phyloP scores from a whole-genome alignment of 2,329 filamentous ascomycete genomes.

The Neofusicoccum kwambonambiense region DNA sequence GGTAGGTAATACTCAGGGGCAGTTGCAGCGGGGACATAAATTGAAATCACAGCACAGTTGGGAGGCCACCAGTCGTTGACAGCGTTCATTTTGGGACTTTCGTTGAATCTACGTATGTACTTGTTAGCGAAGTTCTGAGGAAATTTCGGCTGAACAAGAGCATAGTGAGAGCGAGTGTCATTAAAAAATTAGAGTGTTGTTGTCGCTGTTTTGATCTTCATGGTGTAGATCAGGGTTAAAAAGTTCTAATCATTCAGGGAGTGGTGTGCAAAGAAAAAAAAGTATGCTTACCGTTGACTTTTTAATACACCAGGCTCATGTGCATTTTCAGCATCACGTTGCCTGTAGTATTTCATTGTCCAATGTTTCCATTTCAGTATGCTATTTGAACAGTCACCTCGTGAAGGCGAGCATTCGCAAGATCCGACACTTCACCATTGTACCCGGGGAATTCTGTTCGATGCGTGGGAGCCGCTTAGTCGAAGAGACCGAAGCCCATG shows the following conservation, averaged over 20 bases:
- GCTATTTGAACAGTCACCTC: conserved; percentile 23
- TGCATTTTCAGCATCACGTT: conserved; percentile 18
- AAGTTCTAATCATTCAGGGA: conserved; percentile 60
- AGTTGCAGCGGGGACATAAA: too few species aligned
- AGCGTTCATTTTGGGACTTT: background rate
- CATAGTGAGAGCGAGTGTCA: conserved; percentile 42
- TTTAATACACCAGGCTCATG: conserved; percentile 25
- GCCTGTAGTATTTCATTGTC: conserved; percentile 20
- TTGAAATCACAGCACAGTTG: background rate
- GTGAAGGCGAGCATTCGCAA: background rate
- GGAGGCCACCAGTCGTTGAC: background rate
- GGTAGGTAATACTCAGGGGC: too few species aligned
- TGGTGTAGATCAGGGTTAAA: conserved; percentile 62
- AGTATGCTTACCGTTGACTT: conserved; percentile 35
- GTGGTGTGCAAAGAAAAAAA: conserved; percentile 18
- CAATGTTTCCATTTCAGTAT: conserved; percentile 33
- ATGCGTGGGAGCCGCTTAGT: conserved; percentile 37
- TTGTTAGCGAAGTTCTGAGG: background rate
- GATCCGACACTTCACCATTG: background rate
- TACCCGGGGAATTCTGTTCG: background rate
- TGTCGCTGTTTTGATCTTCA: conserved; percentile 56
- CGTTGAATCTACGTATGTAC: background rate
- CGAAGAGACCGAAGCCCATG: conserved; percentile 57
- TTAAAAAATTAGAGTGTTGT: conserved; percentile 74
- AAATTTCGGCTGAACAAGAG: background rate